Base-by-base conservation (phyloP, 1,139 yeast genomes). In the Geotrichum carabidarum region DNA sequence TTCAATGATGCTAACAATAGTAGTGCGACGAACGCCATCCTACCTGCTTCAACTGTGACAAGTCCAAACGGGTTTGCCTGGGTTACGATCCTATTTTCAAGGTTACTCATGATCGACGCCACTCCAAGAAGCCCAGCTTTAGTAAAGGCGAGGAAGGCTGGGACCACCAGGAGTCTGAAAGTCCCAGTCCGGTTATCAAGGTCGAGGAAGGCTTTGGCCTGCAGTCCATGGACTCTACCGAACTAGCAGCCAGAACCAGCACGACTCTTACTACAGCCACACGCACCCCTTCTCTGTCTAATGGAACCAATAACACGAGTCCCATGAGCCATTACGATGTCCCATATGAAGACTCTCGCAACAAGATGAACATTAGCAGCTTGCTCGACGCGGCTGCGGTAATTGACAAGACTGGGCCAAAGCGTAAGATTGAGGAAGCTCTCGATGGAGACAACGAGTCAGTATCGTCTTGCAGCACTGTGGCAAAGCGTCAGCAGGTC, bases 21-120 rank as follows among this genome's bases (percentile, higher is more conserved):
- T 42, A 56, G 66, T 85, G 93, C 70, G 93, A 84, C 66, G 93
- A 85, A 68, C 71, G 84, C 51, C 85, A 82, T 62, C 93, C 93
- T 1, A 76, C 78, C 51, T 86, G 94, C 65, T 76, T 74, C 63
- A 86, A 86, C 67, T 86, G 95, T 67, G 86, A 82, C 63, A 78
- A 86, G 60, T 78, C 84, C 47, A 81, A 81, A 58, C 82, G 86
- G 60, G 78, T 79, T 11, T 86, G 95, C 64, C 71, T 83, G n/a
- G 90, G 90, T 2, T 84, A 84, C 65, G 87, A 66, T 59, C 71
- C 73, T 1, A 59, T 71, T 9, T 71, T 71, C 52, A 57, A 59
- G 14, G 51, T 55, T 27, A 58, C 58, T 12, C 58, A 57, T 17
- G 66, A 62, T 37, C 60, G 62, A n/a, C 40, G 54, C n/a, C 44